phyloP scores from a whole-genome alignment of 1,139 yeast genomes.

The Nakaseomyces nivariensis region DNA sequence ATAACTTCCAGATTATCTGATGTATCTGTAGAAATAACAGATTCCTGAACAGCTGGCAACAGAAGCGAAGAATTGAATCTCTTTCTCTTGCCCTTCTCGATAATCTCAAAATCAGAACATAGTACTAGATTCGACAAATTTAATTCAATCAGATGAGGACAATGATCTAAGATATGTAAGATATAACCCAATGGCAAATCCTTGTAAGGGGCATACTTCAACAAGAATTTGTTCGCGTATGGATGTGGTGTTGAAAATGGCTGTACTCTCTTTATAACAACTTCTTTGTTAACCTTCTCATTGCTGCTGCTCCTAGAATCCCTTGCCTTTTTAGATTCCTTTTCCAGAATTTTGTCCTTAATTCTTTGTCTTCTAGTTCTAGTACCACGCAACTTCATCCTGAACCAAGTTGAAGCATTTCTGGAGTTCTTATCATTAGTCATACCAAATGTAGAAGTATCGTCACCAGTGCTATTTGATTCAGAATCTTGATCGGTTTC shows the following conservation, averaged over 20 bases:
- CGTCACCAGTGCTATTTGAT: neutral
- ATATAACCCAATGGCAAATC: constrained; percentile 65
- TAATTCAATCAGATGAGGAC: constrained; percentile 44
- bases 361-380: constrained; percentile 1
- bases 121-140: constrained; percentile 48
- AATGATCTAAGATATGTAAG: constrained; percentile 47
- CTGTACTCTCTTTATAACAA: constrained; percentile 5
- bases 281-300: neutral
- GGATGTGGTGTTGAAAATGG: constrained; percentile 40
- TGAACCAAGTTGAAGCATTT: constrained; percentile 6
- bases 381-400: constrained; percentile 3
- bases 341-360: neutral
- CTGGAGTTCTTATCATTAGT: neutral
- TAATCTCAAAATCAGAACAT: constrained; percentile 43
- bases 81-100: constrained; percentile 9
- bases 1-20: constrained; percentile 15
- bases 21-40: constrained; percentile 8
- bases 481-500: neutral
- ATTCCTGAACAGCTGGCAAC: constrained; percentile 16
- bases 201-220: constrained; percentile 47
- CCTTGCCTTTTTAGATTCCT: neutral
- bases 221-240: constrained; percentile 44
- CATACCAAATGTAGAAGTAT: neutral
- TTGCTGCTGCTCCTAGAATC: neutral
- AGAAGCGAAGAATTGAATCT: constrained; percentile 10